phyloP scores from a whole-genome alignment of 768 basidiomycete species.

The Collybiopsis luxurians region DNA sequence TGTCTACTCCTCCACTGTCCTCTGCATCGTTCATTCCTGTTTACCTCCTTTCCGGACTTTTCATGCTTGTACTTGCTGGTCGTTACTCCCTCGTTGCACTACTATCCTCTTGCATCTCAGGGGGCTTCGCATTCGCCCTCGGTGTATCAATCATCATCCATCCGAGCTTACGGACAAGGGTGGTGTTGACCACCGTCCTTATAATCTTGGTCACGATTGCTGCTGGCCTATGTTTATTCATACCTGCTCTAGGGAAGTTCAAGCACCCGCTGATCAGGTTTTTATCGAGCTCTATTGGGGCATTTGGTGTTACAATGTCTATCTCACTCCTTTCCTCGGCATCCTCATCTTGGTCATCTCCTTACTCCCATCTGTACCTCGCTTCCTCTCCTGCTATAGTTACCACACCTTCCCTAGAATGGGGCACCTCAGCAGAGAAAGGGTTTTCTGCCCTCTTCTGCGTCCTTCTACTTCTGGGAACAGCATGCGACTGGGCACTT shows the following conservation, averaged over 20 bases:
- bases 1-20: constrained; percentile 37
- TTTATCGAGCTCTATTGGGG: constrained; percentile 49
- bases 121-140: constrained; percentile 50
- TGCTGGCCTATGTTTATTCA: constrained; percentile 29
- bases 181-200: constrained; percentile 38
- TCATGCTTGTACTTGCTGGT: constrained; percentile 48
- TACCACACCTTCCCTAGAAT: constrained; percentile 29
- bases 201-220: constrained; percentile 35
- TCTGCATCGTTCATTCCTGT: constrained; percentile 54
- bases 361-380: constrained; percentile 64
- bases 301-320: constrained; percentile 52
- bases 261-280: constrained; percentile 50
- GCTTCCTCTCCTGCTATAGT: constrained; percentile 15
- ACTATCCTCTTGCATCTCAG: constrained; percentile 44
- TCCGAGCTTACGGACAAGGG: constrained; percentile 47
- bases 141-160: constrained; percentile 54
- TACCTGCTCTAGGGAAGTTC: constrained; percentile 34
- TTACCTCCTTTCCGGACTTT: constrained; percentile 53
- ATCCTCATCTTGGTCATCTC: constrained; percentile 55
- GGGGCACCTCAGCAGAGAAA: constrained; percentile 57
- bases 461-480: constrained; percentile 47
- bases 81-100: constrained; percentile 54
- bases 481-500: constrained; percentile 53
- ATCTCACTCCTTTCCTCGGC: constrained; percentile 49
- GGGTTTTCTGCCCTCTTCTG: constrained; percentile 58